Percentiles rank a stretch among this genome's conserved stretches.
Conservation (phyloP, 768 basidiomycete species). For the Sporobolomyces phaffii region DNA sequence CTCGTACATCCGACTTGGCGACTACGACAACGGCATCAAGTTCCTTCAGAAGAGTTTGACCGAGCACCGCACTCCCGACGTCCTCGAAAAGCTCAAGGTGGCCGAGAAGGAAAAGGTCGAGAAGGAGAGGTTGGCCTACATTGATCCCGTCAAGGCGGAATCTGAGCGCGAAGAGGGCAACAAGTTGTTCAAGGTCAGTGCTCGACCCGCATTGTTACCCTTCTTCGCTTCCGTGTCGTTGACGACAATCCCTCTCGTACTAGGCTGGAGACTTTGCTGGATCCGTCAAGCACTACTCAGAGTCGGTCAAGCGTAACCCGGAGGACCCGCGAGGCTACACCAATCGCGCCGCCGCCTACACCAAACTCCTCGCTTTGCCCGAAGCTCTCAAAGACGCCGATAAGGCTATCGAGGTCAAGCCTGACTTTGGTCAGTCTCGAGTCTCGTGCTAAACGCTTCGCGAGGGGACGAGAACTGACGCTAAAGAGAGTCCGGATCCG, state of each 20-base stretch:
- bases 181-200: conserved; percentile 66
- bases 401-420: conserved; percentile 84
- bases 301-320: conserved; percentile 94
- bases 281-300: conserved; percentile 85
- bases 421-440: conserved; percentile 61
- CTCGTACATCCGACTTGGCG: conserved; percentile 73
- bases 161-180: conserved; percentile 88
- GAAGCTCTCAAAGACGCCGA: conserved; percentile 96
- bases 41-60: conserved; percentile 88
- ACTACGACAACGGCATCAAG: conserved; percentile 72
- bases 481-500: background rate
- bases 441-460: background rate
- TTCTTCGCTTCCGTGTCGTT: too few species aligned
- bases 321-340: conserved; percentile 87
- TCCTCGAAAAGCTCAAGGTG: conserved; percentile 81
- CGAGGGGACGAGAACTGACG: too few species aligned
- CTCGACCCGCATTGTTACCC: background rate
- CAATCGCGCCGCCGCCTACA: conserved; percentile 96
- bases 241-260: too few species aligned
- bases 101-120: conserved; percentile 73
- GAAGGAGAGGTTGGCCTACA: conserved; percentile 70
- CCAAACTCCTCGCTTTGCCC: conserved; percentile 84
- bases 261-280: conserved; percentile 72
- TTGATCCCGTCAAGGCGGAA: conserved; percentile 76
- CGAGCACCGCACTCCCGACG: conserved; percentile 90